A percentile compares a stretch with the other conserved stretches of the same genome.
Evolutionary conservation across 1,284 basidiomycete species (phyloP).

Genomic region (Cryptococcus wingfieldii): DNA sequence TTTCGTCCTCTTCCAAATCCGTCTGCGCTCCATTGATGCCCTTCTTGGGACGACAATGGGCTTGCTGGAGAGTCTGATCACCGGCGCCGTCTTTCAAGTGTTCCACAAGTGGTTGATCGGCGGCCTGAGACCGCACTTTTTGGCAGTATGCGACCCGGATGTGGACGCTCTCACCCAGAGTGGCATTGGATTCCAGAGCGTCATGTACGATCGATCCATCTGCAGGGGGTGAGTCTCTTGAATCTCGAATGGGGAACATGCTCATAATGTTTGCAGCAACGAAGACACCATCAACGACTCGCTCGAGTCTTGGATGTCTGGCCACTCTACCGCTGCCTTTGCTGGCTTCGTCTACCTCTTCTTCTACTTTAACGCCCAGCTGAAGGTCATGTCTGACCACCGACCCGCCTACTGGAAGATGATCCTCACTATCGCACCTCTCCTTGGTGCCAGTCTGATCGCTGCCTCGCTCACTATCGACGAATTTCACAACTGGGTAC

Average conservation of each 20-base stretch:
- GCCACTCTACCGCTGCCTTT: slow-evolving; percentile 38
- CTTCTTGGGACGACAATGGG: slow-evolving; percentile 56
- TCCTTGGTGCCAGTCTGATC: slow-evolving; percentile 59
- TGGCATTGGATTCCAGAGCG: slow-evolving; percentile 52
- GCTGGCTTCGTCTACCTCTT: slow-evolving; percentile 51
- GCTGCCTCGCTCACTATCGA: slow-evolving; percentile 59
- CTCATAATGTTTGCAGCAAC: slow-evolving; percentile 32
- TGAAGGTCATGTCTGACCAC: slow-evolving; percentile 58
- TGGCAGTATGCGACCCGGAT: slow-evolving; percentile 54
- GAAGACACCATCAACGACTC: slow-evolving; percentile 56
- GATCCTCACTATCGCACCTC: slow-evolving; percentile 56
- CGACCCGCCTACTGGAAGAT: slow-evolving; percentile 58
- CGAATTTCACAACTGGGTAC: slow-evolving; percentile 50
- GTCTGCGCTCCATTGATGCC: slow-evolving; percentile 53
- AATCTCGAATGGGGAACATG: not conserved
- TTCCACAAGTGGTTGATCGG: slow-evolving; percentile 59
- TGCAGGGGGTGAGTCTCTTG: slow-evolving; percentile 52
- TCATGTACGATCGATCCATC: slow-evolving; percentile 55
- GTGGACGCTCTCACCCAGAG: slow-evolving; percentile 44
- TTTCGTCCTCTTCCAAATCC: slow-evolving; percentile 51
- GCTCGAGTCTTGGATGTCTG: slow-evolving; percentile 50
- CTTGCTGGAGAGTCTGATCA: slow-evolving; percentile 52
- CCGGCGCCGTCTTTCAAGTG: slow-evolving; percentile 50
- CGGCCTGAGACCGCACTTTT: slow-evolving; percentile 27
- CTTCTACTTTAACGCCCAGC: slow-evolving; percentile 59